Evolutionary conservation across 805 yeast species (phyloP).

Genomic region (Ogataea methylovora): DNA sequence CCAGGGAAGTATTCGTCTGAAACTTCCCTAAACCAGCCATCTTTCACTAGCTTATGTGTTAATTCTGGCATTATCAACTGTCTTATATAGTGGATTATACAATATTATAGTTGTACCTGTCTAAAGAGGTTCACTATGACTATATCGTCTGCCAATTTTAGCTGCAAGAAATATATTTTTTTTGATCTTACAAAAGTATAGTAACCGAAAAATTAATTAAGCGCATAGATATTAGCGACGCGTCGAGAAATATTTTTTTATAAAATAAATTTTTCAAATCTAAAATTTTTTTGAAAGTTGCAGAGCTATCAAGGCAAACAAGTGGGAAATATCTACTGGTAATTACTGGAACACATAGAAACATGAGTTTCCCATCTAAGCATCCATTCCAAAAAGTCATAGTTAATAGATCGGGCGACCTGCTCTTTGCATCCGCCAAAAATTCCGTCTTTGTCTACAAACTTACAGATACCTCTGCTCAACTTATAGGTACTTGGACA

Average conservation of each 20-base stretch:
- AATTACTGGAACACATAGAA: too few species aligned
- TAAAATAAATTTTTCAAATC: neutral
- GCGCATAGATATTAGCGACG: too few species aligned
- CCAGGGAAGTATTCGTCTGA: constrained; percentile 76
- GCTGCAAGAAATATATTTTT: too few species aligned
- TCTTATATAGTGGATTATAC: too few species aligned
- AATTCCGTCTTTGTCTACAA: constrained; percentile 51
- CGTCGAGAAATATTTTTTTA: neutral
- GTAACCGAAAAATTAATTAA: too few species aligned
- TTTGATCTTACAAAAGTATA: too few species aligned
- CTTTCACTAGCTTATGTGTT: constrained; percentile 43
- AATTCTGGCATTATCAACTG: constrained; percentile 18
- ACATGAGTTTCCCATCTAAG: too few species aligned
- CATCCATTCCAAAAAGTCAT: constrained; percentile 64
- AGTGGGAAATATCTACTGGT: too few species aligned
- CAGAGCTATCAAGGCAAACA: too few species aligned
- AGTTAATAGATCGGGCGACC: constrained; percentile 34
- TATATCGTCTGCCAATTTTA: too few species aligned
- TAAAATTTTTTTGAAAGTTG: neutral
- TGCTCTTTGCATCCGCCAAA: constrained; percentile 50
- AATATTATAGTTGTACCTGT: too few species aligned
- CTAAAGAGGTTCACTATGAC: too few species aligned
- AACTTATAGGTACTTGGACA: constrained; percentile 50
- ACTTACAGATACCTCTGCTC: constrained; percentile 23
- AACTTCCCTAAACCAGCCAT: constrained; percentile 80